Evolutionary conservation across 805 yeast genomes (phyloP), one percentile per base, ranked within the genome.

Genomic region (Torulaspora gathmanii): DNA sequence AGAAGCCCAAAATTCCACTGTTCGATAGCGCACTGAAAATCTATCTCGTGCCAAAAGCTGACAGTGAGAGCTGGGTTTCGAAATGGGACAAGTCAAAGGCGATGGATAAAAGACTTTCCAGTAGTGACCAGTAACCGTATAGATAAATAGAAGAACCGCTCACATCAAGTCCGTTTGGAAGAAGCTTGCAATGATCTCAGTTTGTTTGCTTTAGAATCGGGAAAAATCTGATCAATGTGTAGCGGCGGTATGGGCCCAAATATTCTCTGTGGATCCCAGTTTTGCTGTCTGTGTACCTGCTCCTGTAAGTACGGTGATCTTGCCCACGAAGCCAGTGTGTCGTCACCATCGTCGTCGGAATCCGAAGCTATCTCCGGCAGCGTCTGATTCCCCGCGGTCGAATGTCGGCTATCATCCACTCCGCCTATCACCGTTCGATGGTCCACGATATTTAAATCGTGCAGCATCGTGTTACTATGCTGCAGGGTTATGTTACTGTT

Each of bases 231-330:
- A 42, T 80, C 86, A 68, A 83, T 79, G 42, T 80, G 76, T 46
- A 85, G 67, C 2, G 80, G 80, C 0, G 85, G 83, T 26, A 84
- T 75, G 5, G 85, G 82, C 0, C 95, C 95, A 67, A 88, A 86
- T 1, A 87, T 75, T 15, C 71, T 60, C 49, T 73, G 79, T 0
- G 93, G 90, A 56, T 87, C 82, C 49, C 82, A 67, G 23, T 59
- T 61, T 57, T 79, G 83, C 47, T 73, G 76, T 17, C 64, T 57
- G 19, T 64, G 50, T 30, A 80, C 64, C 28, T 72, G 67, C 25
- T 69, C 67, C 34, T 72, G 70, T 42, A 81, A 60, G 46, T 73
- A 75, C 4, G 85, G 82, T 1, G 83, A 73, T 45, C 72, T 69
- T 2, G 86, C 86, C 87, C 87, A 82, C 33, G 74, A 74, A 33